A percentile compares a stretch with the other conserved stretches of the same genome.
phyloP scores from a whole-genome alignment of 2,329 filamentous ascomycete genomes.

The Dactylella cylindrospora region DNA sequence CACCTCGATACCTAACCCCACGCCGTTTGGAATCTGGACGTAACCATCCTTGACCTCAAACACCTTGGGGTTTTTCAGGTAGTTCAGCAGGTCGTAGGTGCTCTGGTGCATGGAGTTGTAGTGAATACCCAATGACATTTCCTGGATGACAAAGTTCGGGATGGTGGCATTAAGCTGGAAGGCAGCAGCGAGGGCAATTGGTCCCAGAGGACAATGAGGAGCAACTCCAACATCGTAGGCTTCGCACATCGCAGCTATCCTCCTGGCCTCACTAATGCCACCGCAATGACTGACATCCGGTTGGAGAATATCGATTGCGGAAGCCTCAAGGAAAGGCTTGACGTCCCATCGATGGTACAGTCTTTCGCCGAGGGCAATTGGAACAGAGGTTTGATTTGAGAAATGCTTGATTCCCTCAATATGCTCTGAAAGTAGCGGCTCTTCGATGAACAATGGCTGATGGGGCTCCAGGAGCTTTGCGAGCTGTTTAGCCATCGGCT shows the following conservation, averaged over 20 bases:
- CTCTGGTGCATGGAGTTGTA: constrained; percentile 66
- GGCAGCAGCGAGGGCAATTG: constrained; percentile 70
- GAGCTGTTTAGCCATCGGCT: constrained; percentile 78
- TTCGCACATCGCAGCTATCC: constrained; percentile 71
- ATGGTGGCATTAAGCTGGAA: constrained; percentile 66
- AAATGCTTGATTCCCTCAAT: constrained; percentile 65
- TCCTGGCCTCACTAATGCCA: constrained; percentile 69
- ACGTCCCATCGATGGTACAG: constrained; percentile 73
- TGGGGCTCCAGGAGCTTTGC: constrained; percentile 67
- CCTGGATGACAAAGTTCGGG: constrained; percentile 71
- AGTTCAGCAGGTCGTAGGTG: constrained; percentile 66
- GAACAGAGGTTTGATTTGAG: constrained; percentile 60
- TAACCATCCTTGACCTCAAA: constrained; percentile 69
- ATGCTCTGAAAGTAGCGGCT: constrained; percentile 71
- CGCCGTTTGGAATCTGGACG: constrained; percentile 62
- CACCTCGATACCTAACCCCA: constrained; percentile 69
- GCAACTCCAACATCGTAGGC: constrained; percentile 67
- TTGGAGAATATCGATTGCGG: constrained; percentile 70
- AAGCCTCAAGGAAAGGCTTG: constrained; percentile 69
- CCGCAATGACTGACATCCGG: constrained; percentile 72
- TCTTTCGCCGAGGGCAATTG: constrained; percentile 72
- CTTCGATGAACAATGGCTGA: constrained; percentile 73
- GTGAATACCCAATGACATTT: constrained; percentile 78
- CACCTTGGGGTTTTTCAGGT: constrained; percentile 65
- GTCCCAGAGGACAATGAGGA: constrained; percentile 72